Percentiles rank a stretch among this genome's conserved stretches.
These are phyloP conservation scores for Candida nonsorbophila DNA, from an alignment of 805 yeast species.

Conservation along the genomic window DNA sequence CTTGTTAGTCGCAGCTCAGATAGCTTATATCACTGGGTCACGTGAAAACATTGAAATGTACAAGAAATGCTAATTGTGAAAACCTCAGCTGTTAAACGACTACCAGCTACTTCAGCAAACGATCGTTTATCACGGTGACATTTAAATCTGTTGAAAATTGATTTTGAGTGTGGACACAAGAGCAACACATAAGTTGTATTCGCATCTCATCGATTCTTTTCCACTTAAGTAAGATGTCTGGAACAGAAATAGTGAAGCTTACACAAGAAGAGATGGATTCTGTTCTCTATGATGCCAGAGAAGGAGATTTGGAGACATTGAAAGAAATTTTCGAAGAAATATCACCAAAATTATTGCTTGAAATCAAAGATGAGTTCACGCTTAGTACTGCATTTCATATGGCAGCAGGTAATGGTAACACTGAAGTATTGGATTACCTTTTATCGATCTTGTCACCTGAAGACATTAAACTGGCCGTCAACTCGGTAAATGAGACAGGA, in stretches of 20 bases:
- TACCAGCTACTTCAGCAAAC: too few relatives aligned
- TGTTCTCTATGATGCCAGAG: slow-evolving; percentile 77
- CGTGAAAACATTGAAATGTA: too few relatives aligned
- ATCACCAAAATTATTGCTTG: slow-evolving; percentile 36
- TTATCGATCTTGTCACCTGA: slow-evolving; percentile 42
- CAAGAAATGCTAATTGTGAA: too few relatives aligned
- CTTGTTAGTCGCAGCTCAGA: too few relatives aligned
- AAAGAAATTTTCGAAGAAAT: slow-evolving; percentile 60
- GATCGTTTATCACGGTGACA: too few relatives aligned
- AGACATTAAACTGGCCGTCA: slow-evolving; percentile 33
- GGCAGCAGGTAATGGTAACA: slow-evolving; percentile 95
- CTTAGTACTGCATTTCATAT: slow-evolving; percentile 80
- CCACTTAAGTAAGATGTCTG: slow-evolving; percentile 11
- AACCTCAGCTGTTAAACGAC: too few relatives aligned
- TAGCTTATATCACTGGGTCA: too few relatives aligned
- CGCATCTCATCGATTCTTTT: background rate
- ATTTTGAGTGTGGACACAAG: too few relatives aligned
- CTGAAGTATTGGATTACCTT: slow-evolving; percentile 58
- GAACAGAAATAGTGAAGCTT: slow-evolving; percentile 19
- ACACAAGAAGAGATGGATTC: slow-evolving; percentile 79
- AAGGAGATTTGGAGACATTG: slow-evolving; percentile 77
- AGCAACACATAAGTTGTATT: too few relatives aligned
- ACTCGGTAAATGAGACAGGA: slow-evolving; percentile 63
- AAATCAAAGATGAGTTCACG: slow-evolving; percentile 58
- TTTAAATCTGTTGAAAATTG: too few relatives aligned